Evolutionary conservation across 352 stramenopile species (phyloP).

Genomic region (Phytopythium aichiense): DNA sequence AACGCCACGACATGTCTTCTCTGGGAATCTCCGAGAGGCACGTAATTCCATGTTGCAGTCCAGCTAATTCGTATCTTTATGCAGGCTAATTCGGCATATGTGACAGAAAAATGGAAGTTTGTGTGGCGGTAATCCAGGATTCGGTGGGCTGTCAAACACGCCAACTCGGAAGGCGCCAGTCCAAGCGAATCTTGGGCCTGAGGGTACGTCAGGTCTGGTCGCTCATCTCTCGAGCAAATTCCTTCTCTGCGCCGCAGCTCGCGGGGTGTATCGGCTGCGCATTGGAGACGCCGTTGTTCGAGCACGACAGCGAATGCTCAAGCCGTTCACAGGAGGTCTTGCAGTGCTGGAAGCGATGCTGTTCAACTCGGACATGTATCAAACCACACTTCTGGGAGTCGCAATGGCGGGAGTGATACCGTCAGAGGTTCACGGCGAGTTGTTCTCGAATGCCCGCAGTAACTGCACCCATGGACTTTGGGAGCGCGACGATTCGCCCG

Average conservation of each 20-base stretch:
- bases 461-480: too few species aligned
- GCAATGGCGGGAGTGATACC: too few species aligned
- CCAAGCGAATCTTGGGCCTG: not conserved
- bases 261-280: too few species aligned
- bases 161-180: not conserved
- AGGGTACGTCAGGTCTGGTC: not conserved
- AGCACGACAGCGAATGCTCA: not conserved
- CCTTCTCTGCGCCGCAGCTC: not conserved
- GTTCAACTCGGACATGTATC: too few species aligned
- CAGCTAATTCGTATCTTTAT: not conserved
- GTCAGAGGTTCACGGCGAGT: too few species aligned
- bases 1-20: not conserved
- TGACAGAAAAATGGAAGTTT: not conserved
- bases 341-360: too few species aligned
- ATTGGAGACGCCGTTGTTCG: too few species aligned
- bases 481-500: too few species aligned
- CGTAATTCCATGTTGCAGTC: not conserved
- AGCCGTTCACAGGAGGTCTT: too few species aligned
- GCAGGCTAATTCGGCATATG: not conserved
- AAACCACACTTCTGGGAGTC: too few species aligned
- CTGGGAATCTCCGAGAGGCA: not conserved
- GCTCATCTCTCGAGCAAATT: not conserved
- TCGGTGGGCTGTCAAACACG: constrained; percentile 3
- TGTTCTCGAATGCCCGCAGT: too few species aligned
- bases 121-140: not conserved